A percentile compares a stretch with the other conserved stretches of the same genome.
These are phyloP conservation scores for Aspergillus kassunensis DNA, from an alignment of 495 filamentous ascomycete species.

Conservation along the genomic window DNA sequence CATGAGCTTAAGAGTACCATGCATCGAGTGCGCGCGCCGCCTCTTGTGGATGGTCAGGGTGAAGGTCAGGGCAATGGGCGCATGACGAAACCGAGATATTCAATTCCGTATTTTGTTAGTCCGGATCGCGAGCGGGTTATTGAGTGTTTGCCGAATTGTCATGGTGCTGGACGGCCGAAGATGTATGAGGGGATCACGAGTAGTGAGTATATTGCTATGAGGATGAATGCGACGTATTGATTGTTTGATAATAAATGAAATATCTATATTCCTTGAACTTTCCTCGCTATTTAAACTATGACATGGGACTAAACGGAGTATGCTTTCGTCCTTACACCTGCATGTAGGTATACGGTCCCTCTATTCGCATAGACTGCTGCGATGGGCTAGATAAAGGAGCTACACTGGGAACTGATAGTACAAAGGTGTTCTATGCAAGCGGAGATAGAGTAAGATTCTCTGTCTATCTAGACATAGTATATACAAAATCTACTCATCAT, in stretches of 20 bases:
- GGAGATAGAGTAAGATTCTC: too few relatives aligned
- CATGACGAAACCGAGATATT: not conserved
- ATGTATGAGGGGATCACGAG: constrained; percentile 5
- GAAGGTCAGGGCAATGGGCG: not conserved
- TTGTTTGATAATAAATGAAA: too few relatives aligned
- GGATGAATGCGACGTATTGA: constrained; percentile 6
- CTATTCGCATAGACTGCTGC: too few relatives aligned
- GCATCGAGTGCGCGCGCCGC: not conserved
- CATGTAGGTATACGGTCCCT: too few relatives aligned
- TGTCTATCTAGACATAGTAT: not conserved
- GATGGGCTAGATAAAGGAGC: too few relatives aligned
- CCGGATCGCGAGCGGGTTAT: not conserved
- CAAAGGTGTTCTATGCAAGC: too few relatives aligned
- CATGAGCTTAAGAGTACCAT: not conserved
- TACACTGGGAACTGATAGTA: too few relatives aligned
- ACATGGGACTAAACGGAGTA: too few relatives aligned
- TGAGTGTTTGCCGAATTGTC: constrained; percentile 2
- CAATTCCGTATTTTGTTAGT: constrained; percentile 3
- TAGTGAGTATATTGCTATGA: constrained; percentile 2
- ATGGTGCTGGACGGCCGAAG: not conserved
- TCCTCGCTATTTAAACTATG: too few relatives aligned
- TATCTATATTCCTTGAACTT: too few relatives aligned
- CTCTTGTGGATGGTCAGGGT: not conserved
- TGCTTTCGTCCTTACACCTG: too few relatives aligned
- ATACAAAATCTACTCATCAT: constrained; percentile 4